phyloP scores from a whole-genome alignment of 495 filamentous ascomycete genomes.

The Aspergillus nidulans region DNA sequence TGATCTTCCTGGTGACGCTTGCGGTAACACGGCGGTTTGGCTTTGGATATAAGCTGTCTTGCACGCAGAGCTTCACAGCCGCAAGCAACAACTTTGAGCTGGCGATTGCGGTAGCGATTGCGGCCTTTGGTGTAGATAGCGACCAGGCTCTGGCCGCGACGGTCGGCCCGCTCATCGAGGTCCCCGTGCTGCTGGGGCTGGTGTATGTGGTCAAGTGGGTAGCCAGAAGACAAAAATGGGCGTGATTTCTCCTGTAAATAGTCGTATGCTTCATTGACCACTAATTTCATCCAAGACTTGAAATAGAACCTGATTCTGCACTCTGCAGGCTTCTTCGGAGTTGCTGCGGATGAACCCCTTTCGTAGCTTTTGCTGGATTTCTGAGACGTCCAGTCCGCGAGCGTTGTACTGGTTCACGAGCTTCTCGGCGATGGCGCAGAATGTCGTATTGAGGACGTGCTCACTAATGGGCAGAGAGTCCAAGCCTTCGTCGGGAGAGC shows the following conservation, averaged over 20 bases:
- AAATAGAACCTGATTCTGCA: constrained; percentile 40
- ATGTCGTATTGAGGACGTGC: constrained; percentile 35
- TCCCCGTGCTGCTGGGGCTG: constrained; percentile 75
- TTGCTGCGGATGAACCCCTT: constrained; percentile 31
- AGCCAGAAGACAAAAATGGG: constrained; percentile 28
- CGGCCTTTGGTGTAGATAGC: constrained; percentile 72
- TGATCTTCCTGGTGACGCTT: constrained; percentile 70
- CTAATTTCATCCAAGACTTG: constrained; percentile 45
- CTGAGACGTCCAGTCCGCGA: constrained; percentile 31
- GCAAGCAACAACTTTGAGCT: constrained; percentile 96
- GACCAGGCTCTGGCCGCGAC: constrained; percentile 87
- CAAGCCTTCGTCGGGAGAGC: constrained; percentile 13
- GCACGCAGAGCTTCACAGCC: constrained; percentile 88
- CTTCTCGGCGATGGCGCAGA: constrained; percentile 40
- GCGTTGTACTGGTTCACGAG: constrained; percentile 39
- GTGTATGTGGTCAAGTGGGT: constrained; percentile 72
- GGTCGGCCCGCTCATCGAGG: constrained; percentile 87
- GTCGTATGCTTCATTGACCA: constrained; percentile 16
- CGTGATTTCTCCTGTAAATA: constrained; percentile 6
- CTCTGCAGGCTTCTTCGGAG: constrained; percentile 36
- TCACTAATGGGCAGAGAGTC: constrained; percentile 19
- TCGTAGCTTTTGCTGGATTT: constrained; percentile 33
- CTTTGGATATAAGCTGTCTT: constrained; percentile 66
- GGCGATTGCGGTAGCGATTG: constrained; percentile 87
- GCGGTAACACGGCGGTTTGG: constrained; percentile 52